Conservation (phyloP, 2,329 filamentous ascomycete species). For the Cladosporium sp. region DNA sequence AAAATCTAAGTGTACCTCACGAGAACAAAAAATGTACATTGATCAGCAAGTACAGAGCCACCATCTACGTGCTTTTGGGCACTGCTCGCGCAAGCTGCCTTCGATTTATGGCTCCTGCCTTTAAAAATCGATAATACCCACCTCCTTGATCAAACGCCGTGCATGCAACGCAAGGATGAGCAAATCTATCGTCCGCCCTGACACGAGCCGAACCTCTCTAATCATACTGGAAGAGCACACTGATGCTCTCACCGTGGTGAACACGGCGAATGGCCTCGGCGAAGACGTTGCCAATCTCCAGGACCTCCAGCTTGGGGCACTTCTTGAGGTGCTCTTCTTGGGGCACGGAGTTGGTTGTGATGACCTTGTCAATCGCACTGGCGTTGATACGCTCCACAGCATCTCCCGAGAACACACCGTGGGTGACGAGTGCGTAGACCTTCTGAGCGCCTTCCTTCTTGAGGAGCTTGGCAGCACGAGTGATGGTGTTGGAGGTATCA, state of each 20-base stretch:
- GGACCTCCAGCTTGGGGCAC: conserved; percentile 85
- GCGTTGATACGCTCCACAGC: conserved; percentile 93
- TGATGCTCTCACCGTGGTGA: conserved; percentile 97
- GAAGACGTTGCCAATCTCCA: conserved; percentile 87
- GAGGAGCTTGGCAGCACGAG: conserved; percentile 90
- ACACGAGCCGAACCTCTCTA: conserved; percentile 37
- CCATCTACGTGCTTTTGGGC: conserved; percentile 1
- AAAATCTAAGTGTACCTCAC: background rate
- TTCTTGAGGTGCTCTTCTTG: conserved; percentile 75
- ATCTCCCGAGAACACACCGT: conserved; percentile 92
- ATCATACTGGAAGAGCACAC: conserved; percentile 86
- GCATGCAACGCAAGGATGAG: conserved; percentile 3
- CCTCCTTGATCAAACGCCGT: conserved; percentile 7
- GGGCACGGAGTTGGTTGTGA: conserved; percentile 93
- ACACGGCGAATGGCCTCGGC: conserved; percentile 93
- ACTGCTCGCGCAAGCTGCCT: background rate
- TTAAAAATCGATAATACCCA: background rate
- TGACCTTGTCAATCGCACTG: conserved; percentile 86
- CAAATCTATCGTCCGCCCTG: conserved; percentile 9
- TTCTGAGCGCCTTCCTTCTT: conserved; percentile 88
- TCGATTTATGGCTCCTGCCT: background rate
- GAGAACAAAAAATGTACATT: background rate
- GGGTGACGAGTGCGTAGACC: conserved; percentile 89
- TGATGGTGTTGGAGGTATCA: conserved; percentile 97
- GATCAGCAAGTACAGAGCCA: background rate